phyloP scores from a whole-genome alignment of 345 rosid genomes.

The Kandelia obovata region DNA sequence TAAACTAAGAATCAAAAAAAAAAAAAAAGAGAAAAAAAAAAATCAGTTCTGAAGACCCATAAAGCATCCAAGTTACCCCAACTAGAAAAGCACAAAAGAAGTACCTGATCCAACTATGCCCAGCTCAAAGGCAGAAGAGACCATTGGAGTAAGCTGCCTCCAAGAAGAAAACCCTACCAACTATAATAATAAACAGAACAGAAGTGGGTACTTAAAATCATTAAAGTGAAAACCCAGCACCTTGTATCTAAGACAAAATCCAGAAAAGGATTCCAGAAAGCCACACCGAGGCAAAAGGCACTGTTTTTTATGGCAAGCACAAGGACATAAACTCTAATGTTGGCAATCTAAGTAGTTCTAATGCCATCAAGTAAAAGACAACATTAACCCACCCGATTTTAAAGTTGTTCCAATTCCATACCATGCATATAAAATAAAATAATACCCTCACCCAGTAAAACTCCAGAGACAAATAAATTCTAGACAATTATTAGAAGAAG shows the following conservation, averaged over 20 bases:
- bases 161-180: conserved; percentile 17
- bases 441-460: not conserved
- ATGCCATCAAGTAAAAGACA: not conserved
- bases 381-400: not conserved
- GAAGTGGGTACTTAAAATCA: not conserved
- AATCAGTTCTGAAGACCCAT: not conserved
- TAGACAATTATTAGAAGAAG: no score
- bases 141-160: not conserved
- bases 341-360: not conserved
- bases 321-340: no score
- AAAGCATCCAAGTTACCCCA: not conserved
- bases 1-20: conserved; percentile 6
- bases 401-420: not conserved
- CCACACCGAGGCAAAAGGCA: not conserved
- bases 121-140: conserved; percentile 20
- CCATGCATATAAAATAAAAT: not conserved
- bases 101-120: conserved; percentile 41
- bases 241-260: conserved; percentile 1
- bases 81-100: conserved; percentile 21
- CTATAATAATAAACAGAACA: not conserved
- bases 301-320: not conserved
- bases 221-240: not conserved
- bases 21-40: not conserved
- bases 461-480: not conserved
- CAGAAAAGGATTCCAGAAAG: not conserved